These are phyloP conservation scores for Parsonsia alboflavescens DNA, from an alignment of 257 asterid species.

Conservation along the genomic window DNA sequence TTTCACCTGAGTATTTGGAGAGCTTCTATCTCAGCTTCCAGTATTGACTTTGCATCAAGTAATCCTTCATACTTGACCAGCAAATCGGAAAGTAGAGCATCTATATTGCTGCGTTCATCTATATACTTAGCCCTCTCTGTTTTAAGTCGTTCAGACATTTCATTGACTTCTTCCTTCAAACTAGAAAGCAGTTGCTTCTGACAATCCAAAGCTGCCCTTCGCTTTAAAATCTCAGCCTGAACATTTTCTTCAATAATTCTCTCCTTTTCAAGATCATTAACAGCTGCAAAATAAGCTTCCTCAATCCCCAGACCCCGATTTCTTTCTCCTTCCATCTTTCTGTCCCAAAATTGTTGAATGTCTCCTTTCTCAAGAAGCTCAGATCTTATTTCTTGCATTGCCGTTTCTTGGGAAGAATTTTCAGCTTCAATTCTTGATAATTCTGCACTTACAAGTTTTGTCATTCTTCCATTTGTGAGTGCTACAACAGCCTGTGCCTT, in stretches of 20 bases:
- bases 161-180: conserved; percentile 54
- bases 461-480: conserved; percentile 66
- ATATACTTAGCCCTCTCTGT: conserved; percentile 35
- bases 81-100: conserved; percentile 30
- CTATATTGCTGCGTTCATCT: conserved; percentile 36
- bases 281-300: conserved; percentile 33
- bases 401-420: conserved; percentile 34
- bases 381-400: conserved; percentile 48
- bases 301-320: conserved; percentile 45
- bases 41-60: conserved; percentile 59
- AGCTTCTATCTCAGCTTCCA: conserved; percentile 87
- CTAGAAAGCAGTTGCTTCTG: conserved; percentile 71
- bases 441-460: conserved; percentile 45
- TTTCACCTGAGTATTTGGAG: conserved; percentile 69
- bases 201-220: conserved; percentile 80
- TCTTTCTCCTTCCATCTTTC: conserved; percentile 59
- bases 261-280: conserved; percentile 54
- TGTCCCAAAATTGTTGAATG: conserved; percentile 59
- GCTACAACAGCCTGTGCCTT: conserved; percentile 88
- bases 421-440: conserved; percentile 59
- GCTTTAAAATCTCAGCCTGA: conserved; percentile 48
- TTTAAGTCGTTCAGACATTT: conserved; percentile 56
- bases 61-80: conserved; percentile 46
- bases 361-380: conserved; percentile 77
- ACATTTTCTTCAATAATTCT: conserved; percentile 38